Evolutionary conservation across 2,329 filamentous ascomycete species (phyloP), one percentile per base, ranked within the genome.

Genomic region (Aplosporella prunicola): DNA sequence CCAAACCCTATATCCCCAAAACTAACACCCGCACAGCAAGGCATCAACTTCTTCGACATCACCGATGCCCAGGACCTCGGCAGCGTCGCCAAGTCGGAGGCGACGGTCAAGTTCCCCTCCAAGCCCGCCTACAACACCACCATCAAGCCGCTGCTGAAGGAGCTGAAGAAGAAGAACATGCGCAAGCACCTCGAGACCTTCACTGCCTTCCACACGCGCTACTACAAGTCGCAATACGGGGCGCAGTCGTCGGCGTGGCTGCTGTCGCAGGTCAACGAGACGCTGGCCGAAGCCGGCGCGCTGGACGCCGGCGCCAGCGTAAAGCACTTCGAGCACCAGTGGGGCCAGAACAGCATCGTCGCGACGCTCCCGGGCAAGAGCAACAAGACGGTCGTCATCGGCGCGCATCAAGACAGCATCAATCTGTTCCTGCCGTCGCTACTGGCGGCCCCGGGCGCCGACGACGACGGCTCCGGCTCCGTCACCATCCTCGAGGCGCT

Each of bases 401-500:
- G 89, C 35, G 87, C 88, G 1, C 88, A 95, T 60, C 88, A 93
- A 58, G 89, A 96, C 60, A 93, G 84, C 51, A 93, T 94, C 63
- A 96, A 96, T 62, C 71, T 94, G 30, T 93, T 86, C 65, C 63
- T 94, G 9, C 89, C 88, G 1, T 84, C 81, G 2, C 68, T 93
- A 23, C 71, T 95, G 22, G 75, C 82, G 10, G 88, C 89, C 0
- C 89, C 89, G 0, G 89, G 89, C 30, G 88, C 89, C n/a, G 91
- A 96, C 49, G 89, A 96, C 50, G 89, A 95, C 55, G 89, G 88
- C 45, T 87, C 82, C 48, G 87, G 87, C 40, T 91, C 87, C 2
- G 86, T 96, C 14, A 96, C 89, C 8, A 96, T 94, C 48, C 75
- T 96, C 36, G 89, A 98, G 63, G 84, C 87, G 3, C 74, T 98